These are phyloP conservation scores for Trichopus zeylanicus DNA, from an alignment of 116 monocot species.

Conservation along the genomic window DNA sequence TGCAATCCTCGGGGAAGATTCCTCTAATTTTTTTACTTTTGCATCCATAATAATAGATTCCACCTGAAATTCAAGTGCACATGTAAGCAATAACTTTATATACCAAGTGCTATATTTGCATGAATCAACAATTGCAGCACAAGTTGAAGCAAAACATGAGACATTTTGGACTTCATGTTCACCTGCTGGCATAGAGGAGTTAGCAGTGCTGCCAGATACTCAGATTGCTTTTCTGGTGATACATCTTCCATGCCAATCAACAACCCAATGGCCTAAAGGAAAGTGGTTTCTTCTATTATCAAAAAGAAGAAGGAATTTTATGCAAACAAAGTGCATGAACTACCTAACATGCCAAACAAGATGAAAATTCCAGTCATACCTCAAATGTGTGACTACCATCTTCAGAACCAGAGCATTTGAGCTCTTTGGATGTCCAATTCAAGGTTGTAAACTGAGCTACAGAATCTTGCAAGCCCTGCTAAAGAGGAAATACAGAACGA, in stretches of 20 bases:
- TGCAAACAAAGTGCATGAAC: not conserved
- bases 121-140: not conserved
- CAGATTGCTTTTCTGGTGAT: conserved; percentile 59
- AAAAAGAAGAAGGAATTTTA: not conserved
- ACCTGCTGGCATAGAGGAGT: conserved; percentile 85
- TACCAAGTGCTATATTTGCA: not conserved
- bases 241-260: conserved; percentile 95
- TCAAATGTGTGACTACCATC: conserved; percentile 94
- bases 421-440: conserved; percentile 56
- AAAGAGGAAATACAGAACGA: conserved; percentile 3
- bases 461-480: conserved; percentile 66
- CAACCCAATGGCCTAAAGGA: conserved; percentile 76
- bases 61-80: conserved; percentile 33
- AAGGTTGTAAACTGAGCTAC: conserved; percentile 49
- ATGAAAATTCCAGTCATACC: conserved; percentile 22
- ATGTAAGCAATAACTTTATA: not conserved
- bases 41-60: conserved; percentile 46
- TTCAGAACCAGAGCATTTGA: conserved; percentile 59
- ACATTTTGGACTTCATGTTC: conserved; percentile 1
- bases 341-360: not conserved
- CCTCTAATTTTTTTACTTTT: conserved; percentile 49
- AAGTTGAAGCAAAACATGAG: not conserved
- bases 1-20: conserved; percentile 53
- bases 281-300: not conserved
- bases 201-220: conserved; percentile 64